Conservation (phyloP, 2,329 filamentous ascomycete genomes). For the Aspergillus cejpii region DNA sequence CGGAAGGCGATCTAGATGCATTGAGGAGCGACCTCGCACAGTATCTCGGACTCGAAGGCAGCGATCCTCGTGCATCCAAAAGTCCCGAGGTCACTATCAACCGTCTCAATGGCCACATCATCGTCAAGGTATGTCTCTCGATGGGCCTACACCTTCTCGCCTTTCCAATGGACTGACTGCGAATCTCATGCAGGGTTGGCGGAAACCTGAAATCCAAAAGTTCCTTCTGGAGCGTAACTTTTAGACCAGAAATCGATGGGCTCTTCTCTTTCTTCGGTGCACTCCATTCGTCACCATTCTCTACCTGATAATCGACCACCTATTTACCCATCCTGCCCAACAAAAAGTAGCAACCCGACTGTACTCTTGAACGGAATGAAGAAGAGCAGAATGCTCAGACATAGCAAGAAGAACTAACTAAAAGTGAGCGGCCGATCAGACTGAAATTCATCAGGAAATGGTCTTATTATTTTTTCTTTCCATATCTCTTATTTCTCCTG, state of each 20-base stretch:
- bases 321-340: background rate
- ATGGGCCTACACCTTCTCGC: background rate
- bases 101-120: conserved; percentile 62
- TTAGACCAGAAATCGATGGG: conserved; percentile 22
- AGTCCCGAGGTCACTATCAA: conserved; percentile 46
- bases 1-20: conserved; percentile 63
- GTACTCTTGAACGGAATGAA: background rate
- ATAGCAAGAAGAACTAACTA: background rate
- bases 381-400: too few species aligned
- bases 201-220: conserved; percentile 44
- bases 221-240: conserved; percentile 45
- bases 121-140: conserved; percentile 56
- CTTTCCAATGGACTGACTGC: background rate
- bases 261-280: conserved; percentile 6
- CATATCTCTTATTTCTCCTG: conserved; percentile 1
- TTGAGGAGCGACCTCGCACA: conserved; percentile 58
- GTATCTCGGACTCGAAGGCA: conserved; percentile 51
- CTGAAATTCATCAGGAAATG: background rate
- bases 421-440: background rate
- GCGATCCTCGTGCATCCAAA: conserved; percentile 33
- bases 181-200: conserved; percentile 40
- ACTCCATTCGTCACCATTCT: conserved; percentile 7
- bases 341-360: background rate
- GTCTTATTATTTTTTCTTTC: background rate
- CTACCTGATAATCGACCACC: conserved; percentile 3